Evolutionary conservation across 2,329 filamentous ascomycete species (phyloP), one percentile per base, ranked within the genome.

Genomic region (Hortaea sp.): DNA sequence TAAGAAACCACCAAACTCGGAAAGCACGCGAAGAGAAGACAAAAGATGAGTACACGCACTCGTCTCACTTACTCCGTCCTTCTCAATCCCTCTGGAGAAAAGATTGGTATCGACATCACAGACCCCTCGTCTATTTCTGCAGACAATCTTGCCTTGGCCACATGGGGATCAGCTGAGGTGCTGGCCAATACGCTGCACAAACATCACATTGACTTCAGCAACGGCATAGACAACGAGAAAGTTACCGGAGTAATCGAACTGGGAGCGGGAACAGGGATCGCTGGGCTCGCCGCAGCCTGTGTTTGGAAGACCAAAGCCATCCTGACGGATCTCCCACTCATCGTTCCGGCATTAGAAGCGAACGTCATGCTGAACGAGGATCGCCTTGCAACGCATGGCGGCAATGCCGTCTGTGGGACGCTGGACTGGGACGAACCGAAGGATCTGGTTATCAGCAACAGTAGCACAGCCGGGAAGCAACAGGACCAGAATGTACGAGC

Each of bases 391-490:
- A 32, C 42, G 10, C 41, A 46, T 5, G 43, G 44, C 9, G 52
- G 49, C 5, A 32, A 37, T 5, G 54, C 58, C 2, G 39, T 41
- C 7, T 58, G 53, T 29, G 65, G 63, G 7, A 55, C 57, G 1
- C 55, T 70, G 10, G 67, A 70, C 53, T 70, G 68, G 68, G 57
- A 48, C 20, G 35, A 55, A 3, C 66, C 66, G 0, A 46, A 54
- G 1, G n/a, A 39, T 34, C 30, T 34, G 40, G 20, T 11, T 7
- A 13, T 46, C 43, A 30, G 28, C 7, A 12, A 11, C 42, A 29
- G 28, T 11, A 10, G 29, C 30, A 30, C 13, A 31, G 29, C 40
- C 9, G 20, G 20, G 9, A 13, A 7, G 10, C 10, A n/a, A 7
- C 10, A n/a, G 7, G 20, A 10, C 7, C 10, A 39, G 10, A 9